phyloP scores from a whole-genome alignment of 2,329 filamentous ascomycete genomes.

The Pestalotiopsis sp. region DNA sequence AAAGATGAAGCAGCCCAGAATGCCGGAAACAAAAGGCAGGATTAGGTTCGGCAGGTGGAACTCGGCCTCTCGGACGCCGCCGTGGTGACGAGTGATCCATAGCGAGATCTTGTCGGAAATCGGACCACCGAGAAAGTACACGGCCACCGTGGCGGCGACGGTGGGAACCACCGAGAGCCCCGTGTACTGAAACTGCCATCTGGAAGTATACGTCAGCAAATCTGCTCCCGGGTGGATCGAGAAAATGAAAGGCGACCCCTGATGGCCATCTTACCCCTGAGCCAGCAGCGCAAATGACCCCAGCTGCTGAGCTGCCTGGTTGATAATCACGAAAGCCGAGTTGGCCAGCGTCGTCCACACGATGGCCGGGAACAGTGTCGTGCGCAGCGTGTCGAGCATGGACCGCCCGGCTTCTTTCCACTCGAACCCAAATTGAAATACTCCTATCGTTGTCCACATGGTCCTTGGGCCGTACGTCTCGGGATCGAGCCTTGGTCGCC shows the following conservation, averaged over 20 bases:
- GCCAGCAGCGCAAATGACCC: slow-evolving; percentile 14
- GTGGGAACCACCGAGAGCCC: slow-evolving; percentile 18
- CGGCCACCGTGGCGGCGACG: slow-evolving; percentile 17
- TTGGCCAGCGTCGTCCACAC: slow-evolving; percentile 31
- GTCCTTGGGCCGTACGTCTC: slow-evolving; percentile 27
- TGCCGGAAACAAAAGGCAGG: slow-evolving; percentile 22
- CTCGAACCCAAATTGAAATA: slow-evolving; percentile 33
- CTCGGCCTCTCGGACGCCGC: slow-evolving; percentile 27
- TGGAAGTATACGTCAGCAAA: slow-evolving; percentile 6
- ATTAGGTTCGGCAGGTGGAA: slow-evolving; percentile 26
- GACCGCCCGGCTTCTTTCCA: slow-evolving; percentile 26
- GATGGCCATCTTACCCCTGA: slow-evolving; percentile 12
- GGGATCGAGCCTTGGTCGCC: slow-evolving; percentile 30
- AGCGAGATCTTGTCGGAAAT: slow-evolving; percentile 32
- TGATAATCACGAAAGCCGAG: slow-evolving; percentile 16
- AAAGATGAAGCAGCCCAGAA: slow-evolving; percentile 24
- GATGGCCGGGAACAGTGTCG: slow-evolving; percentile 35
- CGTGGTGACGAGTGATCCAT: slow-evolving; percentile 19
- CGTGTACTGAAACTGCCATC: slow-evolving; percentile 16
- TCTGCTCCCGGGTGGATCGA: neutral
- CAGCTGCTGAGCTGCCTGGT: slow-evolving; percentile 14
- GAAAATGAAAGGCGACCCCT: neutral
- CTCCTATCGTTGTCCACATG: slow-evolving; percentile 32
- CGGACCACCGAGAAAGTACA: slow-evolving; percentile 32
- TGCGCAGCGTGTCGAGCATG: slow-evolving; percentile 32